Evolutionary conservation across 208 protist genomes (phyloP).

Genomic region (Phytomonas francai): DNA sequence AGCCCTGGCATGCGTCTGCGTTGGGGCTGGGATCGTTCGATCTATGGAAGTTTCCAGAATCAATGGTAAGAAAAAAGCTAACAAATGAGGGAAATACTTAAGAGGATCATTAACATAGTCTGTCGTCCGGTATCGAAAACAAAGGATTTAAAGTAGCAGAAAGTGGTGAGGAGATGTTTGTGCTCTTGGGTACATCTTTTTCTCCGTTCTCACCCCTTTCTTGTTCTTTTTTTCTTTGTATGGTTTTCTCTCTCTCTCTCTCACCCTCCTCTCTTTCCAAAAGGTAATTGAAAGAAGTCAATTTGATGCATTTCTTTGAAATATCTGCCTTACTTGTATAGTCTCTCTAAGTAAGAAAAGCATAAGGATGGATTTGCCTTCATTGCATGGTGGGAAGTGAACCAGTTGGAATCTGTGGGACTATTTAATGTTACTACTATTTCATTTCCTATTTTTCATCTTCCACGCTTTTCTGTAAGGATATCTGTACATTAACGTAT

Average conservation of each 20-base stretch:
- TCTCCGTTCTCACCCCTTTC: not conserved
- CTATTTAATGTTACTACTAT: no score
- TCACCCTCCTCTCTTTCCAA: not conserved
- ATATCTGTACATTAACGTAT: no score
- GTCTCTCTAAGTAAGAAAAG: no score
- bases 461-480: no score
- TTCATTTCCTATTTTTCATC: no score
- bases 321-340: not conserved
- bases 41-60: conserved; percentile 2
- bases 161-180: not conserved
- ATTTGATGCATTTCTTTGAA: conserved; percentile 4
- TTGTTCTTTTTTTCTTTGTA: not conserved
- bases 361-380: no score
- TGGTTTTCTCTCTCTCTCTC: conserved; percentile 9
- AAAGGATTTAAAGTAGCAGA: not conserved
- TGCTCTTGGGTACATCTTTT: not conserved
- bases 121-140: not conserved
- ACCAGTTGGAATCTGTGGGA: no score
- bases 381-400: no score
- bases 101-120: not conserved
- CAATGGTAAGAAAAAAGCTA: not conserved
- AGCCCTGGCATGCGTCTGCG: conserved; percentile 59
- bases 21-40: conserved; percentile 28
- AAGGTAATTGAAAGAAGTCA: no score
- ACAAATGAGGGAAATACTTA: not conserved